Conservation (phyloP, 2,329 filamentous ascomycete genomes). For the Fusarium oxysporum region DNA sequence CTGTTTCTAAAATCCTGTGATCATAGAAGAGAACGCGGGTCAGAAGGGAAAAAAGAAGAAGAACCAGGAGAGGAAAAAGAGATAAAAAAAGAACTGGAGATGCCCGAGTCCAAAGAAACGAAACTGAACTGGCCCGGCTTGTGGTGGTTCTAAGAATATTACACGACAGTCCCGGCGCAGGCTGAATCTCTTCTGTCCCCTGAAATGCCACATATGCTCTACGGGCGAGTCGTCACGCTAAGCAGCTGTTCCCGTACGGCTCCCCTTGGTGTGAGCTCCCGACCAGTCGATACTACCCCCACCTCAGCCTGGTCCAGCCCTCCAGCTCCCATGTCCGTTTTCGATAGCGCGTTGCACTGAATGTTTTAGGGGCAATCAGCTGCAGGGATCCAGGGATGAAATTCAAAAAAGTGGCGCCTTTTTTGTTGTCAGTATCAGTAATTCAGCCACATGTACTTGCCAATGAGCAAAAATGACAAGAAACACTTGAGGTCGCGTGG, state of each 20-base stretch:
- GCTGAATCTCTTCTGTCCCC: constrained; percentile 38
- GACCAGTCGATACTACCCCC: constrained; percentile 40
- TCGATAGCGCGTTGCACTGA: constrained; percentile 33
- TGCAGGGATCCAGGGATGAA: constrained; percentile 24
- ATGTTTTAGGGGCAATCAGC: constrained; percentile 43
- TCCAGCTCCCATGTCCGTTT: constrained; percentile 32
- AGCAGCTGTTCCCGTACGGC: constrained; percentile 34
- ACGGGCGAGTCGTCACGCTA: constrained; percentile 29
- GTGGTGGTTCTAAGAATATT: constrained; percentile 44
- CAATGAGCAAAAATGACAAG: accelerated
- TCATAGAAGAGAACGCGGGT: constrained; percentile 30
- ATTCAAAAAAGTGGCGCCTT: neutral
- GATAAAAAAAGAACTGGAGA: constrained; percentile 31
- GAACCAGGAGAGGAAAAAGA: constrained; percentile 25
- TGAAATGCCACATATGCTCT: constrained; percentile 50
- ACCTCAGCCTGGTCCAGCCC: constrained; percentile 35
- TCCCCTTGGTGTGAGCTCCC: constrained; percentile 34
- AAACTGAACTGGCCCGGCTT: constrained; percentile 31
- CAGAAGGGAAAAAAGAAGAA: constrained; percentile 22
- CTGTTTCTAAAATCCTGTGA: constrained; percentile 42
- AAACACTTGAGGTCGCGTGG: constrained; percentile 22
- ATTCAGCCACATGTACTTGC: neutral
- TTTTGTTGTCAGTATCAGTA: neutral
- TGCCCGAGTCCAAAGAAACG: constrained; percentile 39
- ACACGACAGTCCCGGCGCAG: constrained; percentile 2